Evolutionary conservation across 352 stramenopile genomes (phyloP).

Genomic region (Pythium utonaiense): DNA sequence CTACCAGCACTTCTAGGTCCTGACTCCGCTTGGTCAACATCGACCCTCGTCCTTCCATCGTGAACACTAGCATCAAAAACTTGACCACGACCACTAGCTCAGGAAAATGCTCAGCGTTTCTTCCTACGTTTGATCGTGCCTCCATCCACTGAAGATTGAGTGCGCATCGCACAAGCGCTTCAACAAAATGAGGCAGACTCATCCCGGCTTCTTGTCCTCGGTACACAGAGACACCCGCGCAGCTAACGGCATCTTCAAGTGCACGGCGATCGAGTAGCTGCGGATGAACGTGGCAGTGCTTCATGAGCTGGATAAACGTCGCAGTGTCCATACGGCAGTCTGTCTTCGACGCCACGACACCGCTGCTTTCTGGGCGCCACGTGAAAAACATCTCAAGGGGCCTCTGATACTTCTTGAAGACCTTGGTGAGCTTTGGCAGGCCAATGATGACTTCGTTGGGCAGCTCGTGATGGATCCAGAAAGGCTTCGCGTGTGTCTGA

Average conservation of each 20-base stretch:
- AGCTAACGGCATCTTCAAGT: constrained; percentile 39
- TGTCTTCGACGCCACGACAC: neutral
- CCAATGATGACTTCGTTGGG: neutral
- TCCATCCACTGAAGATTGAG: constrained; percentile 42
- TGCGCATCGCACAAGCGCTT: constrained; percentile 51
- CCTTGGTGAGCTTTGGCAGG: constrained; percentile 19
- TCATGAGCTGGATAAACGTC: constrained; percentile 48
- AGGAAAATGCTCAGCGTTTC: neutral
- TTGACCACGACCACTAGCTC: constrained; percentile 44
- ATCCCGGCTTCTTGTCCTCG: constrained; percentile 16
- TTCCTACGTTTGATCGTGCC: neutral
- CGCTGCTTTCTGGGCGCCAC: constrained; percentile 13
- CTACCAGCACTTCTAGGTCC: constrained; percentile 50
- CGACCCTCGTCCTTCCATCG: constrained; percentile 65
- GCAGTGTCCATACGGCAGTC: constrained; percentile 17
- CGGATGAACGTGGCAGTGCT: constrained; percentile 45
- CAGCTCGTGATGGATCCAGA: constrained; percentile 18
- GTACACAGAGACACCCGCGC: constrained; percentile 14
- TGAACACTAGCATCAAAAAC: constrained; percentile 77
- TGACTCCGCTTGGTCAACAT: constrained; percentile 55
- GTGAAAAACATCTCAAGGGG: constrained; percentile 14
- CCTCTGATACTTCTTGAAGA: constrained; percentile 24
- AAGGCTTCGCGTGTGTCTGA: neutral
- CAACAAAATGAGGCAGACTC: constrained; percentile 61
- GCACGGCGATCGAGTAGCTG: constrained; percentile 60